Percentiles rank a stretch among this genome's conserved stretches.
These are phyloP conservation scores for Paecilomyces formosus DNA, from an alignment of 2,329 filamentous ascomycete genomes.

Conservation along the genomic window DNA sequence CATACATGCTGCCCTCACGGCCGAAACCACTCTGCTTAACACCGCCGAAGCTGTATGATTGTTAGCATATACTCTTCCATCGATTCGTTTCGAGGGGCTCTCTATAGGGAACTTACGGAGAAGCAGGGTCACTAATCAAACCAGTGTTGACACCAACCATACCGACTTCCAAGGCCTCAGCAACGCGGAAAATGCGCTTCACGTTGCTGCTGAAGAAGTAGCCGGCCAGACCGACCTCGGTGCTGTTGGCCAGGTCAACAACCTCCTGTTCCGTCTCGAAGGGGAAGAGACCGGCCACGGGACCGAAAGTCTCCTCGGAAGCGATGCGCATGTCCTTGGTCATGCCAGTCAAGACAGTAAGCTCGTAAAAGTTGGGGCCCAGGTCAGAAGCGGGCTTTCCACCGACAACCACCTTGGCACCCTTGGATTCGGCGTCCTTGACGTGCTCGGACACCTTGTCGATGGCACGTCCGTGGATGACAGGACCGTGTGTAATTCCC, in stretches of 20 bases:
- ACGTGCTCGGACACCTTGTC: constrained; percentile 75
- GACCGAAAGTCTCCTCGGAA: constrained; percentile 89
- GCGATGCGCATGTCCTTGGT: constrained; percentile 77
- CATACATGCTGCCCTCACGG: constrained; percentile 43
- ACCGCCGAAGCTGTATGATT: constrained; percentile 10
- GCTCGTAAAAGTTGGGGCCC: constrained; percentile 80
- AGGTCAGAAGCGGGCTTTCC: constrained; percentile 67
- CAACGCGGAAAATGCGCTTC: constrained; percentile 53
- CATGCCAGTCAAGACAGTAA: constrained; percentile 84
- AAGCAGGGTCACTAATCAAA: constrained; percentile 26
- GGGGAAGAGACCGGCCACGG: constrained; percentile 80
- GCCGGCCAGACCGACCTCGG: constrained; percentile 21
- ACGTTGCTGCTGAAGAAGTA: constrained; percentile 49
- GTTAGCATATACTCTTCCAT: neutral
- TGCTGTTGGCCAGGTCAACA: constrained; percentile 20
- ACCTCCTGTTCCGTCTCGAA: constrained; percentile 39
- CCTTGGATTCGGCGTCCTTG: constrained; percentile 68
- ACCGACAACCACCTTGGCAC: constrained; percentile 66
- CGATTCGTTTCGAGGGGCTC: too few species aligned
- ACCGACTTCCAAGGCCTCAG: constrained; percentile 68
- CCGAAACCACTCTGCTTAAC: constrained; percentile 40
- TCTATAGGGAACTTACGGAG: constrained; percentile 22
- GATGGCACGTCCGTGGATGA: constrained; percentile 72
- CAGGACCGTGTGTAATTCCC: constrained; percentile 41
- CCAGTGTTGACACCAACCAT: constrained; percentile 64